These are phyloP conservation scores for Taxillus chinensis DNA, from an alignment of 164 flowering plant species.

Conservation along the genomic window DNA sequence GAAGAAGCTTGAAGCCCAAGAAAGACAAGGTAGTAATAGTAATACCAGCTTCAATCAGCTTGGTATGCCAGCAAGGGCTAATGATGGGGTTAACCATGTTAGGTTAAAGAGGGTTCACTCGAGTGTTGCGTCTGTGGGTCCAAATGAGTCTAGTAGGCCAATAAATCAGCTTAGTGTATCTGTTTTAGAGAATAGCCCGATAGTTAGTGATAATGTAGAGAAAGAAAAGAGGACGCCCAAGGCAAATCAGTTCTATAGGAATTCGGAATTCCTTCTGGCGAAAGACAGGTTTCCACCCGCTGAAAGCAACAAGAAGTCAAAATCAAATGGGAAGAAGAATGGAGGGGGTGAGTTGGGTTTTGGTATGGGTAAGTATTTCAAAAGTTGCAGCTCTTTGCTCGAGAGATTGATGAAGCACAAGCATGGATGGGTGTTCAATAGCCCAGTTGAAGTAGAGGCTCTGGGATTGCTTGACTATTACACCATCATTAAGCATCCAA, in stretches of 20 bases:
- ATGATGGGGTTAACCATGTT: slow-evolving; percentile 22
- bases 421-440: slow-evolving; percentile 63
- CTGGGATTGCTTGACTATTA: slow-evolving; percentile 58
- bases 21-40: slow-evolving; percentile 21
- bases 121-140: slow-evolving; percentile 35
- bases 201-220: slow-evolving; percentile 37
- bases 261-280: slow-evolving; percentile 65
- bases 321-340: slow-evolving; percentile 46
- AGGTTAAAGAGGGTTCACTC: slow-evolving; percentile 30
- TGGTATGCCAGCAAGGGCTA: slow-evolving; percentile 15
- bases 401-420: slow-evolving; percentile 63
- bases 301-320: slow-evolving; percentile 69
- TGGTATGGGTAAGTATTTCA: slow-evolving; percentile 24
- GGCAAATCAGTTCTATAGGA: slow-evolving; percentile 67
- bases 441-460: slow-evolving; percentile 42
- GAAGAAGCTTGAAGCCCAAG: slow-evolving; percentile 56
- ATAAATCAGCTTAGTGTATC: slow-evolving; percentile 45
- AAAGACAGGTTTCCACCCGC: slow-evolving; percentile 69
- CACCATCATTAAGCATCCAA: slow-evolving; percentile 47
- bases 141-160: slow-evolving; percentile 25
- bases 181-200: slow-evolving; percentile 41
- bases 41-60: slow-evolving; percentile 18
- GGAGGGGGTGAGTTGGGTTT: slow-evolving; percentile 21
- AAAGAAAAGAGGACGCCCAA: slow-evolving; percentile 87
- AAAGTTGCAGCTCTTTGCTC: slow-evolving; percentile 43